phyloP scores from a whole-genome alignment of 1,284 basidiomycete species.

The Nidula niveotomentosa region DNA sequence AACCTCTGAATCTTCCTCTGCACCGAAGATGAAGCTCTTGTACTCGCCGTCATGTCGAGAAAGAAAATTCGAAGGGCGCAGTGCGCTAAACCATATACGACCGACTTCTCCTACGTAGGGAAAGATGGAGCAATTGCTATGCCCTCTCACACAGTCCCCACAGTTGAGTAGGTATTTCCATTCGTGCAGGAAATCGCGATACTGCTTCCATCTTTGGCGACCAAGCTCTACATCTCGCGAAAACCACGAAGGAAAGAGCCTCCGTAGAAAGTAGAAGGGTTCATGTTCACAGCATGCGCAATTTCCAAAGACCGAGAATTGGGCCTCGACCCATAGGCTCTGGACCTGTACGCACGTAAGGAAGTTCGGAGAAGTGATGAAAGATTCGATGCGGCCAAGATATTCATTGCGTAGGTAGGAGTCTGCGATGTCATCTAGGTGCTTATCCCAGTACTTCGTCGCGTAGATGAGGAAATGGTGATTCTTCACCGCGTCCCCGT shows the following conservation, averaged over 20 bases:
- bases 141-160: background rate
- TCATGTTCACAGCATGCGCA: no score
- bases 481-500: constrained; percentile 12
- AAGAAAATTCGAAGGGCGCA: background rate
- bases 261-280: no score
- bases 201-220: constrained; percentile 6
- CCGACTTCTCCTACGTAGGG: background rate
- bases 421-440: constrained; percentile 14
- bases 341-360: constrained; percentile 23
- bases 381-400: constrained; percentile 8
- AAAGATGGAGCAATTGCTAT: background rate
- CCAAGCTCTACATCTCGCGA: constrained; percentile 9
- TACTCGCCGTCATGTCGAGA: background rate
- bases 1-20: background rate
- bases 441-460: constrained; percentile 27
- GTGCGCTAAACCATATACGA: background rate
- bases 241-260: constrained; percentile 1
- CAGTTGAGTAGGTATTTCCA: background rate
- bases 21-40: background rate
- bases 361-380: constrained; percentile 22
- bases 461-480: constrained; percentile 21
- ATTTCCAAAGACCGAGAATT: constrained; percentile 9
- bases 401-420: constrained; percentile 4
- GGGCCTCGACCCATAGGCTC: constrained; percentile 21
- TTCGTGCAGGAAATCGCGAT: background rate